Base-by-base conservation (phyloP, 2,329 filamentous ascomycete genomes). In the Sarocladium oryzae region DNA sequence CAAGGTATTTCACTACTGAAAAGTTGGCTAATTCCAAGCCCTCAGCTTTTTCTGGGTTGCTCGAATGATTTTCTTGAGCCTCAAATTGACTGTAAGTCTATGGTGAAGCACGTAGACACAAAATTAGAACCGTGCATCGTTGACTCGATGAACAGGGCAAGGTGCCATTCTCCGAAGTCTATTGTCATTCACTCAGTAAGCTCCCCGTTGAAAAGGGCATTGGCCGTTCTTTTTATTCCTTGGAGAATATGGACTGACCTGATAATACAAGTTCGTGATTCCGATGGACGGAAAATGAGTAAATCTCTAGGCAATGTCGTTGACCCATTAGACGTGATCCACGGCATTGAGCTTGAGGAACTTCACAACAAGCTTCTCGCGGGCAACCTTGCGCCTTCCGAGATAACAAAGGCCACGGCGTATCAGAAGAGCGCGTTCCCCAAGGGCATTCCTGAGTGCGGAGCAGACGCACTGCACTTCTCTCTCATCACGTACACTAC, bases 221-320 rank as follows among this genome's bases (percentile, higher is more conserved):
- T n/a, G n/a, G n/a, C n/a, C n/a, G n/a, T n/a, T n/a, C n/a, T n/a
- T n/a, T n/a, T n/a, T n/a, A n/a, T n/a, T n/a, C n/a, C n/a, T n/a
- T n/a, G n/a, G n/a, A n/a, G n/a, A n/a, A n/a, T n/a, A n/a, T n/a
- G n/a, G n/a, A n/a, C n/a, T n/a, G n/a, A n/a, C n/a, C n/a, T n/a
- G n/a, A n/a, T n/a, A n/a, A n/a, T n/a, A n/a, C n/a, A n/a, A 40
- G 37, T 95, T 56, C 84, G 89, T 62, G 89, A 95, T 65, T 88
- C 84, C 0, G 89, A 95, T 57, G 89, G 89, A 48, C 78, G 89
- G 53, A 95, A 95, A 71, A 95, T 95, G 89, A 89, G 85, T 54
- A 95, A 95, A 71, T 92, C 88, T 18, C 69, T 95, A 21, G 89
- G 89, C 40, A 95, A 95, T 61, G 90, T 95, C 57, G 85, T 95